phyloP scores from a whole-genome alignment of 306 rosid species.

The Cyamopsis tetragonoloba region DNA sequence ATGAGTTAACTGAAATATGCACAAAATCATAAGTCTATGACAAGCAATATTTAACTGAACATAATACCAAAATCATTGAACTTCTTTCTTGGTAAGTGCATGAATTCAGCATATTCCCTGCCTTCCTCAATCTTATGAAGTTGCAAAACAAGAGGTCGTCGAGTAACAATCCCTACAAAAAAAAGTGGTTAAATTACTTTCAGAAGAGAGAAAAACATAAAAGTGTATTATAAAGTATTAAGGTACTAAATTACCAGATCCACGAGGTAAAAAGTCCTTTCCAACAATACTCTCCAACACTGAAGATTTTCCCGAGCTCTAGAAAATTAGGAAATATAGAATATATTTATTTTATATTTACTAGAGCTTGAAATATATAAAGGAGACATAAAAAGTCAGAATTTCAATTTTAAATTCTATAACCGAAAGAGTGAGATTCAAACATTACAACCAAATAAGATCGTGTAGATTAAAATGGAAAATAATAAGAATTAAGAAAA shows the following conservation, averaged over 20 bases:
- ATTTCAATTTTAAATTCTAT: neutral
- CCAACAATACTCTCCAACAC: conserved; percentile 97
- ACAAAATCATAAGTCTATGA: neutral
- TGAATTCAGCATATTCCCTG: conserved; percentile 82
- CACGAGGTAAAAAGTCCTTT: conserved; percentile 97
- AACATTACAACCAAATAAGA: neutral
- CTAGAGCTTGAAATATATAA: neutral
- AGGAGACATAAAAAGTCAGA: neutral
- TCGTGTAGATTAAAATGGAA: neutral
- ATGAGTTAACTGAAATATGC: neutral
- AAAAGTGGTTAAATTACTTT: neutral
- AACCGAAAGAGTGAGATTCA: neutral
- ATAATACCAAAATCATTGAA: conserved; percentile 74
- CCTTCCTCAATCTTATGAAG: conserved; percentile 76
- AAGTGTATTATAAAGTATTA: neutral
- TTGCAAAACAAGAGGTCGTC: conserved; percentile 93
- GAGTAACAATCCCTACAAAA: conserved; percentile 78
- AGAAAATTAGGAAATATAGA: conserved; percentile 12
- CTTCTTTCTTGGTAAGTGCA: conserved; percentile 77
- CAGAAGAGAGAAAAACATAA: neutral
- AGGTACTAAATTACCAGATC: conserved; percentile 65
- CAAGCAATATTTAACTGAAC: neutral
- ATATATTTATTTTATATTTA: neutral
- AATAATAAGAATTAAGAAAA: neutral
- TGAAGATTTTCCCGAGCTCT: conserved; percentile 98